Evolutionary conservation across 441 rosid species (phyloP).

Genomic region (Raphanus hybrid): DNA sequence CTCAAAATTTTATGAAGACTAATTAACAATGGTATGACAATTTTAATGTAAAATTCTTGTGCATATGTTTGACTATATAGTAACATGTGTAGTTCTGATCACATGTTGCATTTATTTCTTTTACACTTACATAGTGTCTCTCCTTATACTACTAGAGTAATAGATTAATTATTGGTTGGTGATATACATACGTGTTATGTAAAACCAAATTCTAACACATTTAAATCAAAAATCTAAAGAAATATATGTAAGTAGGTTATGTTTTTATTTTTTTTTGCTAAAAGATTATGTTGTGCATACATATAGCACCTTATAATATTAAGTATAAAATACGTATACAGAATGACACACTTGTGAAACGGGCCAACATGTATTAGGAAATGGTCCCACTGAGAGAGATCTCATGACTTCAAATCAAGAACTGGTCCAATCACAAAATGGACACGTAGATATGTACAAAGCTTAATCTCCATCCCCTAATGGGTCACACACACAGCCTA

Average conservation of each 20-base stretch:
- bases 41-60: conserved; percentile 17
- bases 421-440: conserved; percentile 29
- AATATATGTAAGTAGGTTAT: not conserved
- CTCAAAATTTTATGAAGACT: conserved; percentile 25
- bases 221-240: not conserved
- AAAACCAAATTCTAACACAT: conserved; percentile 3
- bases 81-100: not conserved
- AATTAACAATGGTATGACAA: not conserved
- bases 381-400: conserved; percentile 40
- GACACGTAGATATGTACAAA: conserved; percentile 42
- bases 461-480: conserved; percentile 34
- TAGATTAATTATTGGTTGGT: conserved; percentile 3
- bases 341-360: conserved; percentile 35
- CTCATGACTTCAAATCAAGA: conserved; percentile 44
- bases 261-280: not conserved
- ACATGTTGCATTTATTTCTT: conserved; percentile 20
- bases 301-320: not conserved
- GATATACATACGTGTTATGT: conserved; percentile 4
- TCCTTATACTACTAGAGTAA: not conserved
- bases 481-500: conserved; percentile 54
- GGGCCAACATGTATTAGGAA: conserved; percentile 51
- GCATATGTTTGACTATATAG: conserved; percentile 35
- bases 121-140: not conserved
- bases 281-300: not conserved
- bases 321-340: conserved; percentile 27